Evolutionary conservation across 768 basidiomycete species (phyloP), one percentile per base, ranked within the genome.

Genomic region (Amanita pallidorosea): DNA sequence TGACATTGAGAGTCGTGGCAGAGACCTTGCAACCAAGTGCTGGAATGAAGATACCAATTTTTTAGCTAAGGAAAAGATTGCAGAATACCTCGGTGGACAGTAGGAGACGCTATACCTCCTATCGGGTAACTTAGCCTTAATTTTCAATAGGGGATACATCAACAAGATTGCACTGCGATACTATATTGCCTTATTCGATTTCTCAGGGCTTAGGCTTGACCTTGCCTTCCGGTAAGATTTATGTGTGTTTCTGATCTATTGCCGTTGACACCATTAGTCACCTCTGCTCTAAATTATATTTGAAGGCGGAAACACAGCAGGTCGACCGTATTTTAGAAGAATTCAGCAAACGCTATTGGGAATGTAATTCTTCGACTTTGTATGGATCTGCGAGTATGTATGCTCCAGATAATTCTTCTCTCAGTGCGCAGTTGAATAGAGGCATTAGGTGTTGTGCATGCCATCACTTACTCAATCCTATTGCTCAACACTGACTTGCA

Each of bases 401-500:
- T 23, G 27, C 23, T 59, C n/a, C 38, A 40, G 22, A n/a, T 37
- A 8, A 34, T 36, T 29, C 43, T 46, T 36, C 33, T 6, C 17
- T 47, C 52, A 25, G 47, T 37, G 47, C n/a, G 37, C 54, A 41
- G 3, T 58, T 89, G 94, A 88, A 33, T 12, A 20, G 20, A 23
- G 20, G 8, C 31, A 3, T 4, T 35, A 51, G 50, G 42, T 56
- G 80, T 97, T 54, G 88, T 98, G n/a, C 96, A 99, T 57, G 88
- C 91, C 2, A 87, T 94, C 44, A 77, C 90, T 2, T 98, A 95
- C 60, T 96, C 94, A 2, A 76, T 99, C 35, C 70, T 99, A 0
- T 75, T 98, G 29, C 77, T 98, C 47, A 99, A 99, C 69, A 99
- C 96, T 23, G 96, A 99, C 64, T 76, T 99, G 31, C 95, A 99